Percentiles rank a stretch among this genome's conserved stretches.
Conservation (phyloP, 345 rosid genomes). For the Camelina hispida region DNA sequence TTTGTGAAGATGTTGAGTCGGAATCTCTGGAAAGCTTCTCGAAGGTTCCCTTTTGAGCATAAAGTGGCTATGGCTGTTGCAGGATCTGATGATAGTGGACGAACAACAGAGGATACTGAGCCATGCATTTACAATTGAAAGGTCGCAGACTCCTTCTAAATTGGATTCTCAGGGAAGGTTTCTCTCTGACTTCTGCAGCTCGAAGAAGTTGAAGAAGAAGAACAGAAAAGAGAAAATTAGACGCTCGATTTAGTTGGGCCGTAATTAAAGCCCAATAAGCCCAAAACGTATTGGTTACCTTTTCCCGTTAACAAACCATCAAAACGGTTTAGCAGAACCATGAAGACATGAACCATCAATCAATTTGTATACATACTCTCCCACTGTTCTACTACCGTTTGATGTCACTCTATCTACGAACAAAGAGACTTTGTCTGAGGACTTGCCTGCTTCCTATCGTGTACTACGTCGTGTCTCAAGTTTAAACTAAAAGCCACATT, state of each 20-base stretch:
- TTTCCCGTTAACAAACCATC: neutral
- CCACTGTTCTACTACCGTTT: no score
- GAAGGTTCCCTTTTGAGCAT: conserved; percentile 62
- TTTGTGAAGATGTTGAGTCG: conserved; percentile 60
- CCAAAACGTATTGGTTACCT: neutral
- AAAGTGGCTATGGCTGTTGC: conserved; percentile 48
- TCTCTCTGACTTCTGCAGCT: no score
- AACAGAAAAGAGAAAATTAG: neutral
- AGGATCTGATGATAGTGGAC: conserved; percentile 31
- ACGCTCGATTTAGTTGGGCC: conserved; percentile 2
- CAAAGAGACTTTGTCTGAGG: no score
- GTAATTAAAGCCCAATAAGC: conserved; percentile 3
- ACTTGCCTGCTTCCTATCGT: no score
- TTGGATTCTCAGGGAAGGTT: neutral
- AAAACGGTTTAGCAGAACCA: neutral
- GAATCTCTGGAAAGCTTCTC: conserved; percentile 61
- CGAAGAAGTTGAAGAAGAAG: no score
- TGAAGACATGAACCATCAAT: neutral
- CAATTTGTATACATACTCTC: neutral
- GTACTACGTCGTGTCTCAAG: no score
- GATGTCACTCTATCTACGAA: no score
- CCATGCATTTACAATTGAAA: conserved; percentile 30
- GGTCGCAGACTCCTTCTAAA: conserved; percentile 6
- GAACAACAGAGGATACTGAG: conserved; percentile 34
- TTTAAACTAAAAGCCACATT: no score